Conservation (phyloP, 1,139 yeast species). For the Pichia sp. region DNA sequence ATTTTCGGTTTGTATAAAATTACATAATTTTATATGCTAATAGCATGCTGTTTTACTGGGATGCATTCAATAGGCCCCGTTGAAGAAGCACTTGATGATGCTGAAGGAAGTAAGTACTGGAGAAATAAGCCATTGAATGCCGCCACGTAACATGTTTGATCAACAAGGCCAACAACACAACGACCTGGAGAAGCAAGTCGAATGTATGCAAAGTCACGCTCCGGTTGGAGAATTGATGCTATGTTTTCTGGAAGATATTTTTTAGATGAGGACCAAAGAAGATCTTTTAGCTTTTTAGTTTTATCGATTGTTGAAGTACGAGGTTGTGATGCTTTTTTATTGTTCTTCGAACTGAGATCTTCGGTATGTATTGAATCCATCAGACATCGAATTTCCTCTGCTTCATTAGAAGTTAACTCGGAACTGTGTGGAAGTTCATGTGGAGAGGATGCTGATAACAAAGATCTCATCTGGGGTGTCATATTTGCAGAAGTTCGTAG, state of each 20-base stretch:
- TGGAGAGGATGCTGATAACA: neutral
- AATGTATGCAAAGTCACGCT: constrained; percentile 35
- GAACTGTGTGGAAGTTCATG: constrained; percentile 1
- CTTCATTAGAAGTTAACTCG: neutral
- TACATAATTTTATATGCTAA: neutral
- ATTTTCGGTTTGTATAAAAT: too few species aligned
- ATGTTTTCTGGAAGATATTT: constrained; percentile 29
- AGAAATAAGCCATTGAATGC: constrained; percentile 16
- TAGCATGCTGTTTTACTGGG: neutral
- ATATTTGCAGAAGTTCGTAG: neutral
- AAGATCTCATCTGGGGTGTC: neutral
- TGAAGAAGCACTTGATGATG: neutral
- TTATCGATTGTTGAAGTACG: neutral
- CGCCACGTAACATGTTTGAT: constrained; percentile 22
- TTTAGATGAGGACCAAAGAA: constrained; percentile 19
- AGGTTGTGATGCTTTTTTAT: neutral
- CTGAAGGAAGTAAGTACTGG: constrained; percentile 6
- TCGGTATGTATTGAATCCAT: neutral
- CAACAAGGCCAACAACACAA: constrained; percentile 21
- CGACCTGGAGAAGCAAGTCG: constrained; percentile 21
- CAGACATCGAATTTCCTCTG: neutral
- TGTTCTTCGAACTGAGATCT: neutral
- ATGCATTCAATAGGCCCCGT: neutral
- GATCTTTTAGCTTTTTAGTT: constrained; percentile 1
- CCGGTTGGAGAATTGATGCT: constrained; percentile 34